phyloP scores from a whole-genome alignment of 495 filamentous ascomycete genomes.

The Aspergillus bertholletiae region DNA sequence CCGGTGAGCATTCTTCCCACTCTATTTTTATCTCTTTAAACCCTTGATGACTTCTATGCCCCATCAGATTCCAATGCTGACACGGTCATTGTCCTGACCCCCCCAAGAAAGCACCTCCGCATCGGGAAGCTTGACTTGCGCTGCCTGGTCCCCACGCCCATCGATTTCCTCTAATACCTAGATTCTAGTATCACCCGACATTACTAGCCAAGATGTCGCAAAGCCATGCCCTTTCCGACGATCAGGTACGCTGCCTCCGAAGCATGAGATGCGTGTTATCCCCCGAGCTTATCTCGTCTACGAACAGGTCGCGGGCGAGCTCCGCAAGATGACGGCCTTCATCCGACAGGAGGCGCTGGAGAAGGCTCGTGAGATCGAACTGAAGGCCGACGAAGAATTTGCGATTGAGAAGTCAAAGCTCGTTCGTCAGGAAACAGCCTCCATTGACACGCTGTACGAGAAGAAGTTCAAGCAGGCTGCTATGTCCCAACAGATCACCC shows the following conservation, averaged over 20 bases:
- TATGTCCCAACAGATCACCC: conserved; percentile 97
- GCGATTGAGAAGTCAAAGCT: conserved; percentile 98
- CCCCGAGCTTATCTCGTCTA: conserved; percentile 17
- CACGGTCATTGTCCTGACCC: not conserved
- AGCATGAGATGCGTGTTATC: conserved; percentile 8
- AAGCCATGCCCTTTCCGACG: conserved; percentile 90
- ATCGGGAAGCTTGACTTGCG: conserved; percentile 15
- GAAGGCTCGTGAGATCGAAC: conserved; percentile 92
- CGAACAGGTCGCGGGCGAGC: conserved; percentile 81
- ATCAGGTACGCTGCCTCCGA: conserved; percentile 63
- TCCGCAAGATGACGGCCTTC: conserved; percentile 99
- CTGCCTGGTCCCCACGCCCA: not conserved
- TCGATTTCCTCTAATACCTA: conserved; percentile 16
- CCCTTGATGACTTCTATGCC: not conserved
- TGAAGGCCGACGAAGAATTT: conserved; percentile 98
- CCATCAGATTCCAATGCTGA: conserved; percentile 4
- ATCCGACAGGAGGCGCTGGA: conserved; percentile 97
- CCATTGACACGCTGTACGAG: conserved; percentile 89
- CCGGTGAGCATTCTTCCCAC: conserved; percentile 1
- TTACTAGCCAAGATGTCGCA: conserved; percentile 72
- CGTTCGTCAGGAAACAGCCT: conserved; percentile 84
- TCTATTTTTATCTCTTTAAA: not conserved
- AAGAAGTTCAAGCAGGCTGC: conserved; percentile 97
- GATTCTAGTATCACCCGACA: conserved; percentile 23
- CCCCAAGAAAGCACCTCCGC: conserved; percentile 10